phyloP scores from a whole-genome alignment of 495 filamentous ascomycete genomes.

The Pseudoneurospora amorphoporcata region DNA sequence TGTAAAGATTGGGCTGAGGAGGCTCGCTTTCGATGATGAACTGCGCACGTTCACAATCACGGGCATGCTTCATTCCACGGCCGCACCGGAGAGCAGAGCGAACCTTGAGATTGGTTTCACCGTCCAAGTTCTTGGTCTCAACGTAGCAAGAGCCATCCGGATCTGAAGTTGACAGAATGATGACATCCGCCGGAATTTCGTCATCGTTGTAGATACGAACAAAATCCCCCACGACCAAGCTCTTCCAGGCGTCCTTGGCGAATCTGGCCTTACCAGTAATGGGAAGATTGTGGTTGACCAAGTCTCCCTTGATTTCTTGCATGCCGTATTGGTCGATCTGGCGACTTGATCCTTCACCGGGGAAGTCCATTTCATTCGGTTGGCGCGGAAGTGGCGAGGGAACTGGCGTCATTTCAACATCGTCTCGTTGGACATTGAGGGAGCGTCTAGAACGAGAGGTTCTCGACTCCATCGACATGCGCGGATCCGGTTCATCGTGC shows the following conservation, averaged over 20 bases:
- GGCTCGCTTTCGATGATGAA: constrained; percentile 87
- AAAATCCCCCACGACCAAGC: constrained; percentile 89
- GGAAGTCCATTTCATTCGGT: constrained; percentile 13
- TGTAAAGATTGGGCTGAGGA: constrained; percentile 87
- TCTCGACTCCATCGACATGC: constrained; percentile 55
- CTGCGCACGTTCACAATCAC: constrained; percentile 78
- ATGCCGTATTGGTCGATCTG: constrained; percentile 29
- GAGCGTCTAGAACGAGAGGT: constrained; percentile 48
- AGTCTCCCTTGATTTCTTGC: constrained; percentile 30
- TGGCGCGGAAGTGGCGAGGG: constrained; percentile 59
- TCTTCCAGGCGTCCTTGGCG: constrained; percentile 92
- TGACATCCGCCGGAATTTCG: constrained; percentile 87
- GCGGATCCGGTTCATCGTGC: constrained; percentile 40
- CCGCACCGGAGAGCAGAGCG: constrained; percentile 83
- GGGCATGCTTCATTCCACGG: constrained; percentile 73
- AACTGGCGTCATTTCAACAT: constrained; percentile 94
- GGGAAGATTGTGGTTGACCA: constrained; percentile 38
- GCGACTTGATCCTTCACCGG: constrained; percentile 11
- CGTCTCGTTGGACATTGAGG: constrained; percentile 43
- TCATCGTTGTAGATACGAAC: constrained; percentile 95
- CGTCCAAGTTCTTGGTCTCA: constrained; percentile 96
- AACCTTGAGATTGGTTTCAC: constrained; percentile 96
- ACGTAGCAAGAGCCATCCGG: constrained; percentile 93
- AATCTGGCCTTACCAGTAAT: constrained; percentile 53
- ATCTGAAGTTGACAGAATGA: constrained; percentile 93